Percentiles rank a stretch among this genome's conserved stretches.
Evolutionary conservation across 202 grass and related monocot species (phyloP).

Genomic region (Zoysia matrella): DNA sequence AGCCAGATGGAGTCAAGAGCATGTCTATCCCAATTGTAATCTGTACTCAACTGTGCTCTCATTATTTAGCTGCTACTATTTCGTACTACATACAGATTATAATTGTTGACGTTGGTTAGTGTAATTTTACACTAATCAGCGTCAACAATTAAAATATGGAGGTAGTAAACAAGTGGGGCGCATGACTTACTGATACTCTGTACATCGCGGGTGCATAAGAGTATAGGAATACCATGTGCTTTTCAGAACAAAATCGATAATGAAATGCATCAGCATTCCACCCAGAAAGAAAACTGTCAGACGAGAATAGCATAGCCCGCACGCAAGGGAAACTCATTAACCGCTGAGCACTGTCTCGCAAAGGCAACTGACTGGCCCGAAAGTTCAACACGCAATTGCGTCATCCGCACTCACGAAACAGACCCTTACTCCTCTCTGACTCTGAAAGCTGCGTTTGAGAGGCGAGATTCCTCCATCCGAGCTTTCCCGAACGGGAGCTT

Average conservation of each 20-base stretch:
- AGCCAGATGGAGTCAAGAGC: background rate
- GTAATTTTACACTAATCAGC: too few species aligned
- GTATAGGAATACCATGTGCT: background rate
- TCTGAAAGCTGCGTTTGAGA: slow-evolving; percentile 14
- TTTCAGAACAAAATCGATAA: background rate
- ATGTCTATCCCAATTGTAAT: background rate
- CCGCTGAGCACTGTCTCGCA: background rate
- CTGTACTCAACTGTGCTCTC: background rate
- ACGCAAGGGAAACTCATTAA: slow-evolving; percentile 42
- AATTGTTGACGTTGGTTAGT: too few species aligned
- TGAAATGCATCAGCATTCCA: background rate
- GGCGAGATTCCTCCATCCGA: background rate
- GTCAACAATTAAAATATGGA: too few species aligned
- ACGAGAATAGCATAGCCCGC: slow-evolving; percentile 36
- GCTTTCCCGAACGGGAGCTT: background rate
- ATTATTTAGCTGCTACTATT: background rate
- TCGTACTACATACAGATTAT: too few species aligned
- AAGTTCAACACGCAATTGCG: slow-evolving; percentile 44
- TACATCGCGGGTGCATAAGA: slow-evolving; percentile 9
- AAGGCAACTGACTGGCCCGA: background rate
- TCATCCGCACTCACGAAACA: slow-evolving; percentile 19
- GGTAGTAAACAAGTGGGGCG: background rate
- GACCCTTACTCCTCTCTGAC: background rate
- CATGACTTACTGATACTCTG: slow-evolving; percentile 1
- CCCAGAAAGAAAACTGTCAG: background rate